These are phyloP conservation scores for Tolypocladium cylindrosporum DNA, from an alignment of 2,329 filamentous ascomycete genomes.

Conservation along the genomic window DNA sequence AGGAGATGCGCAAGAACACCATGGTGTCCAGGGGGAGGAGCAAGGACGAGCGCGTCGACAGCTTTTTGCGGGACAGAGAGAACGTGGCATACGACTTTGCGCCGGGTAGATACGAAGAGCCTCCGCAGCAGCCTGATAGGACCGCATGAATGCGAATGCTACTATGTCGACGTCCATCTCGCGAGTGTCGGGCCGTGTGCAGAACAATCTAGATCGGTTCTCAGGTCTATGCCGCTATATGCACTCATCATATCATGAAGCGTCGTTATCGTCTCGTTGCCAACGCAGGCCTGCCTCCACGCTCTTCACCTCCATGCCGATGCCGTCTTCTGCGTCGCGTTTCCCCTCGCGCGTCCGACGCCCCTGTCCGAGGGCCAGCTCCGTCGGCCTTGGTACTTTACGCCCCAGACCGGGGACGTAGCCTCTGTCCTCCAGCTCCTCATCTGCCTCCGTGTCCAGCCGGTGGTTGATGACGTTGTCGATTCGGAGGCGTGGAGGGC, in stretches of 20 bases:
- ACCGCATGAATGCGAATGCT: not conserved
- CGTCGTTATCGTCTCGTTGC: not conserved
- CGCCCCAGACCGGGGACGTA: not conserved
- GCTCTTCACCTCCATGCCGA: constrained; percentile 1
- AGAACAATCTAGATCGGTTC: not conserved
- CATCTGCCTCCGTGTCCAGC: constrained; percentile 7
- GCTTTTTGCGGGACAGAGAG: constrained; percentile 67
- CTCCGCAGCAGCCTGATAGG: constrained; percentile 5
- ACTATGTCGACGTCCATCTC: not conserved
- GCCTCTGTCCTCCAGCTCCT: constrained; percentile 1
- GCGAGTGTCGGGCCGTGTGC: not conserved
- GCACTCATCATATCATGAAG: not conserved
- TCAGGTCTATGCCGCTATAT: not conserved
- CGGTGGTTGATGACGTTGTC: constrained; percentile 28
- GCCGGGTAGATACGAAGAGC: constrained; percentile 18
- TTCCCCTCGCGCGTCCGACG: not conserved
- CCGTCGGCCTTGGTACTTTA: not conserved
- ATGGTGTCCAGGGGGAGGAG: constrained; percentile 40
- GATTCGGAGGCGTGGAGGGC: constrained; percentile 26
- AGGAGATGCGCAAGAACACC: constrained; percentile 44
- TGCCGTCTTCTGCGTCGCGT: not conserved
- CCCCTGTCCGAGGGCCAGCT: not conserved
- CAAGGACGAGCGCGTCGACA: constrained; percentile 61
- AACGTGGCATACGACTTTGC: constrained; percentile 22
- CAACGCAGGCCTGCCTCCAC: not conserved